Percentiles rank a stretch among this genome's conserved stretches.
Conservation (phyloP, 2,329 filamentous ascomycete species). For the Penicillium vulpinum region DNA sequence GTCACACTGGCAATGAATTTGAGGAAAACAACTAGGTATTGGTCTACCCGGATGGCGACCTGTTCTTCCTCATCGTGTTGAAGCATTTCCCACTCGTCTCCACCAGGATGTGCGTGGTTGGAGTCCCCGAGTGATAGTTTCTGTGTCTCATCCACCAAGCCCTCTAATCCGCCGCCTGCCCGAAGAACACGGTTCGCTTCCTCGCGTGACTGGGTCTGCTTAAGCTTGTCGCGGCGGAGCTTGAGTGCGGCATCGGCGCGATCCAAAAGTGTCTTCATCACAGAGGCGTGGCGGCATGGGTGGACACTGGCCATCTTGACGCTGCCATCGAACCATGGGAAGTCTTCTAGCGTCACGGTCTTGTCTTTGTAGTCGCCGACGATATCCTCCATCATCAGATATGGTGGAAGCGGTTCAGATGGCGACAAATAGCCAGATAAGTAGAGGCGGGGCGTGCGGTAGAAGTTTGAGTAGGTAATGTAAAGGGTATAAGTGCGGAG, state of each 20-base stretch:
- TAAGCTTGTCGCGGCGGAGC: conserved; percentile 78
- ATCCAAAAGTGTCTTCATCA: conserved; percentile 97
- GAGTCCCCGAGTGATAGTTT: conserved; percentile 59
- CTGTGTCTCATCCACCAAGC: conserved; percentile 77
- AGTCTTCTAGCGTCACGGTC: conserved; percentile 96
- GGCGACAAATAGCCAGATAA: conserved; percentile 82
- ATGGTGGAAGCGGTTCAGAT: conserved; percentile 77
- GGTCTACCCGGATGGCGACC: conserved; percentile 52
- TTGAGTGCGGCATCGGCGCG: conserved; percentile 92
- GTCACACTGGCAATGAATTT: conserved; percentile 85
- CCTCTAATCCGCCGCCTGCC: conserved; percentile 66
- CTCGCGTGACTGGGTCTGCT: conserved; percentile 55
- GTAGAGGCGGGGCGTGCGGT: conserved; percentile 92
- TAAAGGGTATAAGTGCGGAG: conserved; percentile 96
- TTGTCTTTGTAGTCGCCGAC: conserved; percentile 97
- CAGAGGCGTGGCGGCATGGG: conserved; percentile 93
- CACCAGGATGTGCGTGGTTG: conserved; percentile 42
- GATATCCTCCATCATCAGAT: conserved; percentile 94
- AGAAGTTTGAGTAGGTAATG: conserved; percentile 97
- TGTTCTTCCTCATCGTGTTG: conserved; percentile 52
- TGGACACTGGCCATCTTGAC: conserved; percentile 97
- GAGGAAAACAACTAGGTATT: conserved; percentile 54
- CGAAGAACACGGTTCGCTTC: conserved; percentile 27
- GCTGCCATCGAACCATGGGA: conserved; percentile 86
- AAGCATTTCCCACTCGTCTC: conserved; percentile 65